Conservation (phyloP, 2,329 filamentous ascomycete species). For the Venturia nashicola region DNA sequence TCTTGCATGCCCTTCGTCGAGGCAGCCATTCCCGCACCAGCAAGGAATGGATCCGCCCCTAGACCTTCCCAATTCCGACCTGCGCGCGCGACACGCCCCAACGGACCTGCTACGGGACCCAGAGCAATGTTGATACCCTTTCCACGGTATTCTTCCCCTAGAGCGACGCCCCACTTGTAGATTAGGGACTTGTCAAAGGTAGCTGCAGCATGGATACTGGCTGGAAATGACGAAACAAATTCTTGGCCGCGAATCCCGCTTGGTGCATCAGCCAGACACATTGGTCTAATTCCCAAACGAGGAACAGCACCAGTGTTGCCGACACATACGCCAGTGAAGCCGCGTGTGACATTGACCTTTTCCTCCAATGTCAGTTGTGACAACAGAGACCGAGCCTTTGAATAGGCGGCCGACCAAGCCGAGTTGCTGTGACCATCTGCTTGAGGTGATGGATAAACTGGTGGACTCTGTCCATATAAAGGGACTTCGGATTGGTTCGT, state of each 20-base stretch:
- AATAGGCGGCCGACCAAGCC: background rate
- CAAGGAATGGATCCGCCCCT: constrained; percentile 1
- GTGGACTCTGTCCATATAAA: background rate
- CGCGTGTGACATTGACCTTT: constrained; percentile 7
- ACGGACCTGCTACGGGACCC: constrained; percentile 9
- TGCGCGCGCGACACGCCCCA: constrained; percentile 35
- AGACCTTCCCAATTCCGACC: constrained; percentile 10
- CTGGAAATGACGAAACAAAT: constrained; percentile 4
- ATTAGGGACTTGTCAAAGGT: constrained; percentile 6
- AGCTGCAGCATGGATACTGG: constrained; percentile 5
- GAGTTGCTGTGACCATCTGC: background rate
- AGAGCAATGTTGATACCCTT: constrained; percentile 10
- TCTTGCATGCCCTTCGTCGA: constrained; percentile 17
- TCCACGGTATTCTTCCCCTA: constrained; percentile 7
- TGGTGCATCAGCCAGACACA: constrained; percentile 7
- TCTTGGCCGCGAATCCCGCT: constrained; percentile 3
- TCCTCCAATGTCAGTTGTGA: constrained; percentile 9
- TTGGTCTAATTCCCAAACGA: background rate
- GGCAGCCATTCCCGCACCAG: background rate
- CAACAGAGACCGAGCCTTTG: background rate
- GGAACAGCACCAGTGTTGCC: background rate
- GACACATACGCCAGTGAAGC: background rate
- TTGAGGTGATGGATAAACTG: background rate
- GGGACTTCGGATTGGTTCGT: background rate
- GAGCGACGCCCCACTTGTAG: background rate